These are phyloP conservation scores for Gardenia jasminoides DNA, from an alignment of 257 asterid genomes.

Conservation along the genomic window DNA sequence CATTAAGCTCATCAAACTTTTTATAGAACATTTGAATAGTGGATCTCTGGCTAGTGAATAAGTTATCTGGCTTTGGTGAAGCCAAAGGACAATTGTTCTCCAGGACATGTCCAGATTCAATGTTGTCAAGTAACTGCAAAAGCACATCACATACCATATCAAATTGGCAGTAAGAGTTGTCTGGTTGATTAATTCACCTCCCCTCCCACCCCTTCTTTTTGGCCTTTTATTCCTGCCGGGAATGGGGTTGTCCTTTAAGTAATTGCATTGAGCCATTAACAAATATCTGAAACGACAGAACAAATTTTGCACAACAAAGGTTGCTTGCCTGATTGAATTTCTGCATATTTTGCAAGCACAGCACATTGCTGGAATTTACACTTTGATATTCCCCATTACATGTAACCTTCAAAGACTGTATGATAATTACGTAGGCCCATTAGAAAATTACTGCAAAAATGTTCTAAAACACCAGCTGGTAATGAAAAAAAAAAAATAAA, in stretches of 20 bases:
- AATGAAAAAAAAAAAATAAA: too few relatives aligned
- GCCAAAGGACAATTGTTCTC: slow-evolving; percentile 22
- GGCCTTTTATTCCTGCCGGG: not conserved
- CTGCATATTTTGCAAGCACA: slow-evolving; percentile 21
- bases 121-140: slow-evolving; percentile 20
- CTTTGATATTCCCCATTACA: slow-evolving; percentile 26
- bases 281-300: not conserved
- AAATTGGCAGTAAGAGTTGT: not conserved
- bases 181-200: too few relatives aligned
- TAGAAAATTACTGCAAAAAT: too few relatives aligned
- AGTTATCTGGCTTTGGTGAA: slow-evolving; percentile 2
- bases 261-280: too few relatives aligned
- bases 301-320: not conserved
- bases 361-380: slow-evolving; percentile 19
- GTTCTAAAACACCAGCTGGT: too few relatives aligned
- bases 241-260: too few relatives aligned
- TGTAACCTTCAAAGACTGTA: slow-evolving; percentile 19
- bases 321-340: slow-evolving; percentile 21
- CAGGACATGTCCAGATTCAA: slow-evolving; percentile 9
- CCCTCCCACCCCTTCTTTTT: too few relatives aligned
- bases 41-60: not conserved
- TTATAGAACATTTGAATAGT: slow-evolving; percentile 1
- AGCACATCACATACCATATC: not conserved
- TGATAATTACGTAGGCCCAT: not conserved
- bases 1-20: slow-evolving; percentile 4